Evolutionary conservation across 2,329 filamentous ascomycete genomes (phyloP).

Genomic region (Colletotrichum abscissum): DNA sequence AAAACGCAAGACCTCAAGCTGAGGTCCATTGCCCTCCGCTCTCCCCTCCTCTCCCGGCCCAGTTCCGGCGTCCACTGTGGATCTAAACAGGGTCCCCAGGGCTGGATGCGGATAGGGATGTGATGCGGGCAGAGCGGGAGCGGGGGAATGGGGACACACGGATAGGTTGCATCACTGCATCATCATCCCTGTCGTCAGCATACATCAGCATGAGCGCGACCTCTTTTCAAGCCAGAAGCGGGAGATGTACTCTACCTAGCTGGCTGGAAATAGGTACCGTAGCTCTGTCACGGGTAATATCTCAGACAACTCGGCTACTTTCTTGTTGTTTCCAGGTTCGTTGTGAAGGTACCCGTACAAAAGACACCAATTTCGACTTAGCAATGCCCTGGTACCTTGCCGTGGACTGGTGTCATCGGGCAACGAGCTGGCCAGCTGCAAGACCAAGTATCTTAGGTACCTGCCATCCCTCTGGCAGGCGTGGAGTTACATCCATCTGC

Average conservation of each 20-base stretch:
- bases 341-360: not conserved
- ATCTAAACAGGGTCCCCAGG: conserved; percentile 12
- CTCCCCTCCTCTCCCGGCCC: conserved; percentile 4
- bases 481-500: not conserved
- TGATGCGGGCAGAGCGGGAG: conserved; percentile 4
- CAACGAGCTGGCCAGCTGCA: not conserved
- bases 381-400: not conserved
- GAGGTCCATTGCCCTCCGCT: not conserved
- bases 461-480: not conserved
- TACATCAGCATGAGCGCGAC: not conserved
- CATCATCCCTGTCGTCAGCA: conserved; percentile 17
- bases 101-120: conserved; percentile 1
- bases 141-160: conserved; percentile 8
- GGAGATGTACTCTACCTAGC: not conserved
- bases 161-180: conserved; percentile 16
- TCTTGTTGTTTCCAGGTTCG: not conserved
- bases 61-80: conserved; percentile 26
- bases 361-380: not conserved
- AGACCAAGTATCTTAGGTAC: not conserved
- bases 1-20: not conserved
- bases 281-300: not conserved
- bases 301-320: not conserved
- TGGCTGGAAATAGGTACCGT: not conserved
- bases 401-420: not conserved
- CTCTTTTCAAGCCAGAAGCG: too few species aligned